Percentiles rank a stretch among this genome's conserved stretches.
Evolutionary conservation across 257 asterid species (phyloP).

Genomic region (Anisodus acutangulus): DNA sequence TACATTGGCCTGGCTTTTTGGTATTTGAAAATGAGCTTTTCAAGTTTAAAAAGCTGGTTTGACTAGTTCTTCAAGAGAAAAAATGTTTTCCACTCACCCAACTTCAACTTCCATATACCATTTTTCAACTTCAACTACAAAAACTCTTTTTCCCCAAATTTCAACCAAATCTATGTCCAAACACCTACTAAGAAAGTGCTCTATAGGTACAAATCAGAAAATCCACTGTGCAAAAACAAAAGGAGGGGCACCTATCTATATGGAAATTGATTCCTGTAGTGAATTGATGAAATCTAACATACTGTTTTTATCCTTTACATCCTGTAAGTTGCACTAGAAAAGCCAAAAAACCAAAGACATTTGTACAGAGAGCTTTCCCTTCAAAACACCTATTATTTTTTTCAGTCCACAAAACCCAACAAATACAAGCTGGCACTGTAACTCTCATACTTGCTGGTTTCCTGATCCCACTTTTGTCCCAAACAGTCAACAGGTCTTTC

Average conservation of each 20-base stretch:
- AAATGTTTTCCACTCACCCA: background rate
- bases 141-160: background rate
- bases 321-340: background rate
- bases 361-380: background rate
- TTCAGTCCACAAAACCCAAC: background rate
- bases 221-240: background rate
- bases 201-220: background rate
- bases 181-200: background rate
- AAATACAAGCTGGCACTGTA: conserved; percentile 13
- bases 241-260: background rate
- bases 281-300: background rate
- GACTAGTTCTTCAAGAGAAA: background rate
- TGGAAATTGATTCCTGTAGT: background rate
- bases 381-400: background rate
- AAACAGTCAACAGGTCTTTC: conserved; percentile 11
- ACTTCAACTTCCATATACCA: background rate
- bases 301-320: background rate
- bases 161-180: background rate
- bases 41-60: background rate
- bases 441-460: background rate
- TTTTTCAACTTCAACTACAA: background rate
- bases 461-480: conserved; percentile 13
- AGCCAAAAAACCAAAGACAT: background rate
- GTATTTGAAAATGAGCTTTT: background rate
- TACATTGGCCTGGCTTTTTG: background rate